phyloP scores from a whole-genome alignment of 1,139 yeast species.

The Scheffersomyces illinoinensis region DNA sequence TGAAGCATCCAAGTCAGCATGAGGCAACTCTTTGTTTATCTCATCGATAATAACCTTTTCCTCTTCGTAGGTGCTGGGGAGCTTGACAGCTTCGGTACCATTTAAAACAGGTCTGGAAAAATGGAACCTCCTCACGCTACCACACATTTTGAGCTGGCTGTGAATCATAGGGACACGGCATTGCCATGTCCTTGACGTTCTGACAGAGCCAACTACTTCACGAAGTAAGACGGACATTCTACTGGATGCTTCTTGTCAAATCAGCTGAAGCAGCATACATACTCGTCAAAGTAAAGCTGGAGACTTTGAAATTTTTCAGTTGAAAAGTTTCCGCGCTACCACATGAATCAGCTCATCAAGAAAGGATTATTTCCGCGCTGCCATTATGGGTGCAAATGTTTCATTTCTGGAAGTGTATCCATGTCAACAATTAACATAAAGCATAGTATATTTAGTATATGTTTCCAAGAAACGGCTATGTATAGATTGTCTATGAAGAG shows the following conservation, averaged over 20 bases:
- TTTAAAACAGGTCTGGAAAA: neutral
- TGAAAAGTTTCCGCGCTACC: neutral
- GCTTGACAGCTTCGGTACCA: conserved; percentile 4
- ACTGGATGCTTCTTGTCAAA: neutral
- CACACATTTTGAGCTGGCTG: neutral
- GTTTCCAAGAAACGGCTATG: neutral
- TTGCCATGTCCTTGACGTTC: neutral
- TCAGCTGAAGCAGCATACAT: neutral
- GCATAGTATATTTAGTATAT: neutral
- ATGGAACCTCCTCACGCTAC: neutral
- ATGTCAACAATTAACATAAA: neutral
- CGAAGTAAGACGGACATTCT: neutral
- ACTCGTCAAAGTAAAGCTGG: neutral
- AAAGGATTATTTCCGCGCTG: neutral
- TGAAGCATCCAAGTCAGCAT: conserved; percentile 57
- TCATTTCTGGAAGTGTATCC: neutral
- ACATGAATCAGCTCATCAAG: neutral
- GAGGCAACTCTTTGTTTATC: conserved; percentile 52
- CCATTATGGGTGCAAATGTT: neutral
- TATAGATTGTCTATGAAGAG: neutral
- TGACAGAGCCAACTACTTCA: neutral
- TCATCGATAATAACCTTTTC: conserved; percentile 69
- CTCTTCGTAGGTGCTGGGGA: conserved; percentile 60
- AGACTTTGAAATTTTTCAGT: neutral
- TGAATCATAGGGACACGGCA: neutral